phyloP scores from a whole-genome alignment of 2,329 filamentous ascomycete species.

The Escovopsis sp. region DNA sequence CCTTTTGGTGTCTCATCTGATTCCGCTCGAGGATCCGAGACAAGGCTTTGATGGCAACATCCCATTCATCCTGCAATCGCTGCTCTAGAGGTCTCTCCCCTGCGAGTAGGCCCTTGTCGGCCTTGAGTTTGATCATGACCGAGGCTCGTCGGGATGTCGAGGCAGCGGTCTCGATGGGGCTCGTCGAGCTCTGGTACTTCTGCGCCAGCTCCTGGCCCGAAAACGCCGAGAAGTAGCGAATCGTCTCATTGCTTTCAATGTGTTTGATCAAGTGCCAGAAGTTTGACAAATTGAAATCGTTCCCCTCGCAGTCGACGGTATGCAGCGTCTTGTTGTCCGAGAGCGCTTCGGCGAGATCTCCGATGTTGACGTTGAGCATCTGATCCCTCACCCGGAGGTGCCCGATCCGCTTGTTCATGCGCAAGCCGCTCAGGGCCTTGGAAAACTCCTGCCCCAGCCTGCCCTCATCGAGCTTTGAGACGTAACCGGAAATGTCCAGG shows the following conservation, averaged over 20 bases:
- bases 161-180: constrained; percentile 12
- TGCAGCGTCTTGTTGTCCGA: constrained; percentile 32
- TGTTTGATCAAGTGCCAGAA: constrained; percentile 31
- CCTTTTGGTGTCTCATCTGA: constrained; percentile 13
- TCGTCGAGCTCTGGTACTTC: constrained; percentile 18
- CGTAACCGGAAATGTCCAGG: constrained; percentile 42
- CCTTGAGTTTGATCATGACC: constrained; percentile 19
- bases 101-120: constrained; percentile 15
- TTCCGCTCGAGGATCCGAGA: constrained; percentile 23
- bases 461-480: constrained; percentile 42
- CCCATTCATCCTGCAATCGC: constrained; percentile 26
- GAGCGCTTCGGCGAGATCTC: constrained; percentile 35
- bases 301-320: constrained; percentile 40
- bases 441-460: constrained; percentile 40
- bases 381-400: constrained; percentile 43
- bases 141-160: constrained; percentile 18
- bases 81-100: constrained; percentile 19
- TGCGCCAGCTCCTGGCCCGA: constrained; percentile 21
- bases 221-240: constrained; percentile 30
- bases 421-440: constrained; percentile 31
- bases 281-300: constrained; percentile 38
- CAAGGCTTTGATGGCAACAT: constrained; percentile 18
- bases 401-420: constrained; percentile 27
- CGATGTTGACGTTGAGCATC: constrained; percentile 38
- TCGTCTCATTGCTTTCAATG: constrained; percentile 26